Evolutionary conservation across 129 eudicot species (phyloP).

Genomic region (Flaveria ramosissima): DNA sequence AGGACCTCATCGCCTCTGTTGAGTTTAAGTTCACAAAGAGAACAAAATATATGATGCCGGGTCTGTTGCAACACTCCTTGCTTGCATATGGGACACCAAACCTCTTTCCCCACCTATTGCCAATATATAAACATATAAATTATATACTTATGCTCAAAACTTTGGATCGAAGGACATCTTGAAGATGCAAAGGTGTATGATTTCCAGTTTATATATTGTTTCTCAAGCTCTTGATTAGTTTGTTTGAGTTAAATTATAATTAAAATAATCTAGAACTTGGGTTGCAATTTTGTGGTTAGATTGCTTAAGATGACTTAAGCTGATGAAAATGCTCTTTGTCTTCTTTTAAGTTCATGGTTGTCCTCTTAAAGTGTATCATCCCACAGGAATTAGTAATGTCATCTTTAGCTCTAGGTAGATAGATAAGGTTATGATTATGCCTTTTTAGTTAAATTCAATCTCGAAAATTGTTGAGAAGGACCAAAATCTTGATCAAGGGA

Average conservation of each 20-base stretch:
- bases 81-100: conserved; percentile 96
- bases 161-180: background rate
- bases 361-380: background rate
- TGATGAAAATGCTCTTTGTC: background rate
- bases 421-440: background rate
- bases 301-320: background rate
- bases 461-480: background rate
- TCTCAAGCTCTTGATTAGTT: background rate
- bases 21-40: conserved; percentile 64
- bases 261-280: background rate
- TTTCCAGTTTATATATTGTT: background rate
- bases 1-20: conserved; percentile 69
- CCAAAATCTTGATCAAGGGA: background rate
- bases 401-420: conserved; percentile 2
- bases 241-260: background rate
- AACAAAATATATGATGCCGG: conserved; percentile 57
- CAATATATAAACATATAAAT: conserved; percentile 3
- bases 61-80: conserved; percentile 69
- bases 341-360: background rate
- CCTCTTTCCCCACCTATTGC: conserved; percentile 53
- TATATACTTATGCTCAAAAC: background rate
- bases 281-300: background rate
- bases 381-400: background rate
- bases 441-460: background rate
- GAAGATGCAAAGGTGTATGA: background rate